A percentile compares a stretch with the other conserved stretches of the same genome.
Evolutionary conservation across 169 alveolate genomes (phyloP).

Genomic region (Cryptosporidium sp.): DNA sequence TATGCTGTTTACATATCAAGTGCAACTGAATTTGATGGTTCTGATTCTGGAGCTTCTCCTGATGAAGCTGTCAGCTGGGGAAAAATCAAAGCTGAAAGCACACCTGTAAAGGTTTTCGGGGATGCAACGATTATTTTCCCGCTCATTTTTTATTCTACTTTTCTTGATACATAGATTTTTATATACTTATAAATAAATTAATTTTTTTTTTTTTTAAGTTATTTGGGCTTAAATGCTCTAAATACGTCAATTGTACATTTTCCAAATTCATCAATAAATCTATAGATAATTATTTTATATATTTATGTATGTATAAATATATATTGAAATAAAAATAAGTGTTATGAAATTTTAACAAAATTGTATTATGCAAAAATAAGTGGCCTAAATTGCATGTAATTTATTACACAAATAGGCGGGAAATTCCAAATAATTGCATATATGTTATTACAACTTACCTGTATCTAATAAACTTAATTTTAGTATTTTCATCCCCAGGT

Average conservation of each 20-base stretch:
- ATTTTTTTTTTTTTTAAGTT: not conserved
- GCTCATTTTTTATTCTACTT: constrained; percentile 78
- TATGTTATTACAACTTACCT: constrained; percentile 29
- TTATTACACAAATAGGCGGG: not conserved
- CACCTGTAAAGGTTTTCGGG: constrained; percentile 96
- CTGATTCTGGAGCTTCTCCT: constrained; percentile 99
- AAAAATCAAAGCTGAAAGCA: constrained; percentile 93
- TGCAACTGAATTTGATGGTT: constrained; percentile 97
- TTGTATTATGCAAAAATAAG: no score
- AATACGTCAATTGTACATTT: constrained; percentile 49
- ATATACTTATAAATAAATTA: not conserved
- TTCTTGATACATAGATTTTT: not conserved
- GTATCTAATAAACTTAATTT: constrained; percentile 57
- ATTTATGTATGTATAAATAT: not conserved
- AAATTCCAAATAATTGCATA: not conserved
- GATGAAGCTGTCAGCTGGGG: constrained; percentile 99
- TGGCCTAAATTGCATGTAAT: not conserved
- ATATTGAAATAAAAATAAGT: not conserved
- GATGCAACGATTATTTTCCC: constrained; percentile 96
- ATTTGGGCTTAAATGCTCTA: constrained; percentile 56
- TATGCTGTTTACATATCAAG: constrained; percentile 97
- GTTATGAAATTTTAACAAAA: not conserved
- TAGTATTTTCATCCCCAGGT: not conserved
- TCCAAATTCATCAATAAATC: constrained; percentile 7
- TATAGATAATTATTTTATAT: not conserved